Percentiles rank a stretch among this genome's conserved stretches.
Evolutionary conservation across 352 stramenopile genomes (phyloP).

Genomic region (Globisporangium paddicum): DNA sequence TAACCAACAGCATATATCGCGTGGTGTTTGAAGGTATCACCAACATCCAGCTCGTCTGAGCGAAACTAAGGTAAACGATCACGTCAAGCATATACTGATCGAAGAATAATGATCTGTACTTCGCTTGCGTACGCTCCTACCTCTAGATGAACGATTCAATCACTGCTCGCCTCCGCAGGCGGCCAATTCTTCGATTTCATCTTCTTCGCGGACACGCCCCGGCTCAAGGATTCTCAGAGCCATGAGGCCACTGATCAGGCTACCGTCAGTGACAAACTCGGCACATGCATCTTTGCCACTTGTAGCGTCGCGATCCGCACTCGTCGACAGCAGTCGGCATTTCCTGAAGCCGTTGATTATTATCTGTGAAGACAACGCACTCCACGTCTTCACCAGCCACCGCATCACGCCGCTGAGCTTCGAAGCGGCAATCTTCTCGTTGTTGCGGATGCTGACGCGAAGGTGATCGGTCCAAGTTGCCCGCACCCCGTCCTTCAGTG

Average conservation of each 20-base stretch:
- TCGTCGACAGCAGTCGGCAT: not conserved
- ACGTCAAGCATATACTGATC: not conserved
- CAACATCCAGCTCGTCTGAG: not conserved
- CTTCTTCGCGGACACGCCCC: not conserved
- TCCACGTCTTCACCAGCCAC: not conserved
- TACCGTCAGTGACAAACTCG: not conserved
- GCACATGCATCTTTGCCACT: no score
- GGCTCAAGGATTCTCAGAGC: not conserved
- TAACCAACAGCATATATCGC: not conserved
- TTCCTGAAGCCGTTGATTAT: not conserved
- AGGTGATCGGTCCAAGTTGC: not conserved
- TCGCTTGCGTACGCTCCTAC: not conserved
- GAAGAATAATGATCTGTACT: not conserved
- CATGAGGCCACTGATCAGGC: not conserved
- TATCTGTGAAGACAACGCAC: not conserved
- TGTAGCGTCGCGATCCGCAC: not conserved
- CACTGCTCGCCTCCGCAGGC: not conserved
- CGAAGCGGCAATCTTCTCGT: not conserved
- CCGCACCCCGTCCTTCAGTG: not conserved
- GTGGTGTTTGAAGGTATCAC: not conserved
- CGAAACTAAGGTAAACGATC: not conserved
- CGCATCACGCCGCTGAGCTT: not conserved
- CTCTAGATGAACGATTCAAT: not conserved
- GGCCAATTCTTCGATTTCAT: not conserved
- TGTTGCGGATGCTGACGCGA: not conserved